phyloP scores from a whole-genome alignment of 768 basidiomycete species.

The Macrolepiota albuminosa region DNA sequence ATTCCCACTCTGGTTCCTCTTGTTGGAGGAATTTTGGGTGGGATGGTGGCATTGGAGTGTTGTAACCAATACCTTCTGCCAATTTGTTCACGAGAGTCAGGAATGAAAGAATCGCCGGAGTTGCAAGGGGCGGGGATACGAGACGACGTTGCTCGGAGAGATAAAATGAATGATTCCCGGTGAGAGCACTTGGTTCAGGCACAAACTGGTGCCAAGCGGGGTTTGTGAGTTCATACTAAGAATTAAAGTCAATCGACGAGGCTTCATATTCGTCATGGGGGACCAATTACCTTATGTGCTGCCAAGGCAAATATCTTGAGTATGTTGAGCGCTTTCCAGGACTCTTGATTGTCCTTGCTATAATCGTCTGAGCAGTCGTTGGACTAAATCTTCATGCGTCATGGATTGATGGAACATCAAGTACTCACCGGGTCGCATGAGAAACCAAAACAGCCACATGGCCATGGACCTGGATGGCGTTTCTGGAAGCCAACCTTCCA shows the following conservation, averaged over 20 bases:
- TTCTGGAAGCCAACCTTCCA: conserved; percentile 53
- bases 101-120: conserved; percentile 70
- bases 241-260: conserved; percentile 7
- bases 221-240: conserved; percentile 57
- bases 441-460: conserved; percentile 80
- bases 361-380: conserved; percentile 39
- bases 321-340: conserved; percentile 43
- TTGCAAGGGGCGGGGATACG: conserved; percentile 55
- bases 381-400: too few relatives aligned
- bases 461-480: conserved; percentile 51
- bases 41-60: conserved; percentile 30
- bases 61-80: conserved; percentile 21
- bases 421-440: conserved; percentile 54
- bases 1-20: conserved; percentile 57
- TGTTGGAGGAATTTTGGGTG: conserved; percentile 21
- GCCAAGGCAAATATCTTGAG: conserved; percentile 62
- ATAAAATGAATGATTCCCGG: conserved; percentile 27
- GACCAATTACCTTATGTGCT: conserved; percentile 46
- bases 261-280: not conserved
- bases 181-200: conserved; percentile 26
- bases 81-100: conserved; percentile 47
- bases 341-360: conserved; percentile 29
- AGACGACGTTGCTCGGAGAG: conserved; percentile 44
- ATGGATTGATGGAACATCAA: not conserved
- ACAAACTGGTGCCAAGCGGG: conserved; percentile 56